These are phyloP conservation scores for Naganishia liquefaciens DNA, from an alignment of 1,284 basidiomycete species.

Conservation along the genomic window DNA sequence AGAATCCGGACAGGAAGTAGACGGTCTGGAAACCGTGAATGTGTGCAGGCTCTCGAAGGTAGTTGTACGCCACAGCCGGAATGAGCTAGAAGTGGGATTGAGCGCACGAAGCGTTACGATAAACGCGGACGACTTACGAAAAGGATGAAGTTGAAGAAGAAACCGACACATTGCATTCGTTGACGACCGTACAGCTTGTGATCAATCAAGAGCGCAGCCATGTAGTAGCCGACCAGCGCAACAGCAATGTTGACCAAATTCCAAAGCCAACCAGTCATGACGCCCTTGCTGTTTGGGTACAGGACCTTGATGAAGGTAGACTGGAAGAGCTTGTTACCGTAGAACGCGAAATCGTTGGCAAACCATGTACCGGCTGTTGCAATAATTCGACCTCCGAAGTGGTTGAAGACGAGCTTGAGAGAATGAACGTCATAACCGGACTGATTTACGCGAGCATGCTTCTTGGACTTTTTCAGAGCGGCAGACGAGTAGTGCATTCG, in stretches of 20 bases:
- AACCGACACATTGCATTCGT: conserved; percentile 59
- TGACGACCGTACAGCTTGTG: conserved; percentile 58
- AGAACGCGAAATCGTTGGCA: conserved; percentile 60
- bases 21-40: conserved; percentile 57
- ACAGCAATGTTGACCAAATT: conserved; percentile 58
- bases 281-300: conserved; percentile 51
- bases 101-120: conserved; percentile 5
- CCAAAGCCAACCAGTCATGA: conserved; percentile 58
- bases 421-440: conserved; percentile 59
- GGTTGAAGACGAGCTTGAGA: conserved; percentile 56
- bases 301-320: conserved; percentile 57
- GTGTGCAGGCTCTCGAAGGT: conserved; percentile 49
- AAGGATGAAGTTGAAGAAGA: conserved; percentile 56
- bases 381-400: conserved; percentile 59
- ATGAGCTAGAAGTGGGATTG: conserved; percentile 35
- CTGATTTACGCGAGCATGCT: conserved; percentile 54
- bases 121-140: conserved; percentile 51
- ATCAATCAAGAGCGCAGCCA: conserved; percentile 60
- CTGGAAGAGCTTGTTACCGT: conserved; percentile 56
- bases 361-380: conserved; percentile 59
- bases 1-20: conserved; percentile 59
- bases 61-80: conserved; percentile 52
- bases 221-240: conserved; percentile 58
- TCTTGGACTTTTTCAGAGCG: conserved; percentile 55
- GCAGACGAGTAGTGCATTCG: conserved; percentile 52